phyloP scores from a whole-genome alignment of 306 rosid genomes.

The Pterocarpus santalinus region DNA sequence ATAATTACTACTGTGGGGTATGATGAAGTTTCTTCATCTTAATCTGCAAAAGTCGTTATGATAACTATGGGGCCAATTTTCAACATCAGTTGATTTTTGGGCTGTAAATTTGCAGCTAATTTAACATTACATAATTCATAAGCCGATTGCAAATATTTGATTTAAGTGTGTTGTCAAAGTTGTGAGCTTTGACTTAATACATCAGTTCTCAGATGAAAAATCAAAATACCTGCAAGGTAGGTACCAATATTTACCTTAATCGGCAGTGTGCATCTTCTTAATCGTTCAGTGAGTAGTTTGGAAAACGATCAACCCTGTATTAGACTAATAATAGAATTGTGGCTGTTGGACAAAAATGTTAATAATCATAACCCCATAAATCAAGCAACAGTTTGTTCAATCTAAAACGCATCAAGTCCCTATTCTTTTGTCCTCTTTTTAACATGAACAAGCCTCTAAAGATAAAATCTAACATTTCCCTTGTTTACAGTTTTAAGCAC shows the following conservation, averaged over 20 bases:
- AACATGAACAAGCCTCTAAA: too few relatives aligned
- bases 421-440: too few relatives aligned
- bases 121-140: neutral
- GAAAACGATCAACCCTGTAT: too few relatives aligned
- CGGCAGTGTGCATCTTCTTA: neutral
- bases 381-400: too few relatives aligned
- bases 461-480: too few relatives aligned
- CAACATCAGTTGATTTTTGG: conserved; percentile 17
- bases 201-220: neutral
- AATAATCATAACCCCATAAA: too few relatives aligned
- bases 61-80: conserved; percentile 38
- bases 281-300: neutral
- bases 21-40: conserved; percentile 3
- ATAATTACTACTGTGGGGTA: conserved; percentile 29
- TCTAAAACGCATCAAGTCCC: too few relatives aligned
- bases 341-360: too few relatives aligned
- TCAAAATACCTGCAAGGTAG: neutral
- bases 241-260: neutral
- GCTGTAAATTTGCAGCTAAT: conserved; percentile 20
- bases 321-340: too few relatives aligned
- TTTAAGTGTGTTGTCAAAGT: neutral
- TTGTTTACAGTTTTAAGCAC: too few relatives aligned
- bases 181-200: too few relatives aligned
- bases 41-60: neutral
- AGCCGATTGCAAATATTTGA: neutral